Evolutionary conservation across 306 rosid species (phyloP).

Genomic region (Acacia melanoxylon): DNA sequence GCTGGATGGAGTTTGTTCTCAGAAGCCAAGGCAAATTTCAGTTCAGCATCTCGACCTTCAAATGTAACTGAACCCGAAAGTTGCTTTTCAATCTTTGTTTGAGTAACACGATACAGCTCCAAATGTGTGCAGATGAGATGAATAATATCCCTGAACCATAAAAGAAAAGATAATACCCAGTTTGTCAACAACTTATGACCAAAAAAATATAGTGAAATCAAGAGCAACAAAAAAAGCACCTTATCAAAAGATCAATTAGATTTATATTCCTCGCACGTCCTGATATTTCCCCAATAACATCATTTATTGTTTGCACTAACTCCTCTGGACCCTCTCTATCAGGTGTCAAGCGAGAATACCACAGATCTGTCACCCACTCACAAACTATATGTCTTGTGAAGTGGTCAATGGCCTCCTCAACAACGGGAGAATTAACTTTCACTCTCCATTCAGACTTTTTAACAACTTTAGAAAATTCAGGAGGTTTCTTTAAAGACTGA

Average conservation of each 20-base stretch:
- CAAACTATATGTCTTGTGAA: conserved; percentile 82
- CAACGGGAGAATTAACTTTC: conserved; percentile 91
- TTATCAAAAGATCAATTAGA: conserved; percentile 86
- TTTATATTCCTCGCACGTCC: conserved; percentile 88
- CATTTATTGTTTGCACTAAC: conserved; percentile 65
- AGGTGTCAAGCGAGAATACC: conserved; percentile 92
- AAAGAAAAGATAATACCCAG: conserved; percentile 36
- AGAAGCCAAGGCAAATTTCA: conserved; percentile 63
- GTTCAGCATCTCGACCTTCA: conserved; percentile 70
- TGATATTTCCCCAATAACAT: conserved; percentile 83
- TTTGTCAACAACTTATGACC: conserved; percentile 33
- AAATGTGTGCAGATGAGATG: conserved; percentile 76
- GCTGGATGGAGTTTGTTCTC: conserved; percentile 98
- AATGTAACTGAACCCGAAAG: conserved; percentile 52
- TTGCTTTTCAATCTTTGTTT: conserved; percentile 65
- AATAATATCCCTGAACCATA: conserved; percentile 83
- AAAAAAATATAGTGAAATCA: conserved; percentile 16
- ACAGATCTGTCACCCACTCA: conserved; percentile 92
- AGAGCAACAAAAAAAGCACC: conserved; percentile 49
- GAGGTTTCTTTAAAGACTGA: conserved; percentile 57
- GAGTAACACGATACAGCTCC: conserved; percentile 85
- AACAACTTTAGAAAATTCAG: conserved; percentile 50
- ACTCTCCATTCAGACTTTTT: conserved; percentile 74
- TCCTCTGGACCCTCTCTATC: conserved; percentile 96
- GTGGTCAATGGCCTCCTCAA: conserved; percentile 86